Conservation (phyloP, 2,329 filamentous ascomycete species). For the Fusarium falciforme region DNA sequence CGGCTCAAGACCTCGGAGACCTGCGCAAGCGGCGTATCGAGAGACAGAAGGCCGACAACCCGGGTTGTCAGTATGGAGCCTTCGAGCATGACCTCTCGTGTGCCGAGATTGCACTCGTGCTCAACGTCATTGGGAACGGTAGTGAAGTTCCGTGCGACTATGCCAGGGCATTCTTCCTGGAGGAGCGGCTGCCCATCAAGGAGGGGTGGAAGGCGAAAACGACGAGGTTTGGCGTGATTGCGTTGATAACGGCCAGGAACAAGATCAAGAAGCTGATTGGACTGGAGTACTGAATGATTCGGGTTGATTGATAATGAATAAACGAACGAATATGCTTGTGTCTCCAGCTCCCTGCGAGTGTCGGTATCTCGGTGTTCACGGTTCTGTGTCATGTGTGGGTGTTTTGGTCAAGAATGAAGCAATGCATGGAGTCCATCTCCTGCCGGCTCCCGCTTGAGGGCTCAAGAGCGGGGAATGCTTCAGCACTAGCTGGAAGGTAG, state of each 20-base stretch:
- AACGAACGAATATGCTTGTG: not conserved
- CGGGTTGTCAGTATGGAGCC: constrained; percentile 21
- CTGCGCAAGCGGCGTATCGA: constrained; percentile 34
- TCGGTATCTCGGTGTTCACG: not conserved
- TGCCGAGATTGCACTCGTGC: constrained; percentile 36
- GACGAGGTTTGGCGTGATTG: constrained; percentile 25
- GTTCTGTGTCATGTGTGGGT: not conserved
- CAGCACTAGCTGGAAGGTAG: not conserved
- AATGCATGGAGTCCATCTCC: not conserved
- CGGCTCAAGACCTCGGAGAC: constrained; percentile 31
- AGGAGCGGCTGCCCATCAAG: constrained; percentile 32
- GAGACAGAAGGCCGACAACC: constrained; percentile 31
- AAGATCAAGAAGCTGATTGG: constrained; percentile 25
- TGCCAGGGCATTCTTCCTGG: constrained; percentile 28
- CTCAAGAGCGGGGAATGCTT: not conserved
- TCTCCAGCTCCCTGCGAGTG: not conserved
- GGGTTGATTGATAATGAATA: not conserved
- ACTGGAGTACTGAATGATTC: constrained; percentile 8
- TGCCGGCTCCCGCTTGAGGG: not conserved
- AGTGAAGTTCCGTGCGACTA: constrained; percentile 23
- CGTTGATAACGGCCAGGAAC: constrained; percentile 11
- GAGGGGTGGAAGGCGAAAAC: constrained; percentile 30
- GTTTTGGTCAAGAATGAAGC: not conserved
- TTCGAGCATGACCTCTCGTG: constrained; percentile 34
- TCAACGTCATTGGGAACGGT: constrained; percentile 36